Conservation (phyloP, 768 basidiomycete genomes). For the Mycena leptocephala region DNA sequence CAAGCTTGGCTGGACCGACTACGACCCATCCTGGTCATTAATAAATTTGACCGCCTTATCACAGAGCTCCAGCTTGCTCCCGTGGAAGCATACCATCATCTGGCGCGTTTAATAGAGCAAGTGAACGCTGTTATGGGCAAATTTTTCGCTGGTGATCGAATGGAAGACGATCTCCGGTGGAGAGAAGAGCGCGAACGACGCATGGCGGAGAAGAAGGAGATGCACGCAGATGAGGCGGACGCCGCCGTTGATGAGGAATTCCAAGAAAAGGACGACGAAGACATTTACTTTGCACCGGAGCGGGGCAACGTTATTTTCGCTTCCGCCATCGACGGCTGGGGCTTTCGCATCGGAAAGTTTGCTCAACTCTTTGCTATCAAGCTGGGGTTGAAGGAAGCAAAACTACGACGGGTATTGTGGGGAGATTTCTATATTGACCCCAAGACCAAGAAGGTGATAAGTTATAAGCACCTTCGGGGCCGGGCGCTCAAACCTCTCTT, state of each 20-base stretch:
- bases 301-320: conserved; percentile 97
- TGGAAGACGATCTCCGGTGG: conserved; percentile 98
- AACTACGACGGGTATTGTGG: conserved; percentile 92
- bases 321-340: conserved; percentile 97
- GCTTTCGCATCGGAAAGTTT: conserved; percentile 94
- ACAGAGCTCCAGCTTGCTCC: conserved; percentile 95
- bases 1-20: conserved; percentile 95
- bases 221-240: conserved; percentile 76
- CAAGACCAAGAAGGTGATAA: conserved; percentile 94
- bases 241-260: conserved; percentile 77
- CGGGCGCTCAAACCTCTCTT: conserved; percentile 94
- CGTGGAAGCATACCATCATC: conserved; percentile 94
- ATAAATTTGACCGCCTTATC: conserved; percentile 95
- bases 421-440: conserved; percentile 98
- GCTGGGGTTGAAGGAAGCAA: conserved; percentile 91
- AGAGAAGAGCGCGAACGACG: conserved; percentile 92
- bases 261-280: conserved; percentile 97
- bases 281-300: conserved; percentile 97
- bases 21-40: conserved; percentile 94
- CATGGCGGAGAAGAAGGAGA: conserved; percentile 82
- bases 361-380: conserved; percentile 94
- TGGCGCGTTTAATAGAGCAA: conserved; percentile 94
- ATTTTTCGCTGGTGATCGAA: conserved; percentile 95
- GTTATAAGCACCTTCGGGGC: conserved; percentile 91
- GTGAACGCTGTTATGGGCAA: conserved; percentile 99